Conservation (phyloP, 371 early-diverging fungal species). For the Apophysomyces trapeziformis region DNA sequence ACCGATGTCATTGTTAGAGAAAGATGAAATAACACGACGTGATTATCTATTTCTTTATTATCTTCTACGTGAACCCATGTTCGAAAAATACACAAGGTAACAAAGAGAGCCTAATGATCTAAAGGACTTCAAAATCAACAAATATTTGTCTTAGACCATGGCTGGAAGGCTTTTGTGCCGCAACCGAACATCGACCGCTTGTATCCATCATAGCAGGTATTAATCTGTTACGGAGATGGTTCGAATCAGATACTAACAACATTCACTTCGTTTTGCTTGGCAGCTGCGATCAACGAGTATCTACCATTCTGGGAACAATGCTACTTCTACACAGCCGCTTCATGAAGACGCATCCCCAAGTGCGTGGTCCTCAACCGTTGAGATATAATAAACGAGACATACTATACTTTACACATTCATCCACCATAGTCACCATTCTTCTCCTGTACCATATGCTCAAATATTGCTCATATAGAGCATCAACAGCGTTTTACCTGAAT, state of each 20-base stretch:
- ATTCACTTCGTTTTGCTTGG: neutral
- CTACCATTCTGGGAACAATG: constrained; percentile 49
- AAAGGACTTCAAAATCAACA: neutral
- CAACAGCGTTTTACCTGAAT: neutral
- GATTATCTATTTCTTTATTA: constrained; percentile 43
- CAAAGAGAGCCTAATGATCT: too few species aligned
- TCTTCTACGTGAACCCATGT: constrained; percentile 38
- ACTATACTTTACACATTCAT: neutral
- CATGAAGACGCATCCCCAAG: constrained; percentile 18
- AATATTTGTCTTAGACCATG: constrained; percentile 18
- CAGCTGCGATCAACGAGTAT: constrained; percentile 49
- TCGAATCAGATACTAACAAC: neutral
- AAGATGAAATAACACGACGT: constrained; percentile 38
- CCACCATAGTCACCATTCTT: neutral
- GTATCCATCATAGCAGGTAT: constrained; percentile 42
- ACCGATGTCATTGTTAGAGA: constrained; percentile 35
- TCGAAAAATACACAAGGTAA: constrained; percentile 39
- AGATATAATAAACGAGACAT: neutral
- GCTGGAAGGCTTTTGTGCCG: constrained; percentile 36
- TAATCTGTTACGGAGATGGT: too few species aligned
- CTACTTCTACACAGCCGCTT: constrained; percentile 49
- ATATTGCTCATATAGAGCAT: neutral
- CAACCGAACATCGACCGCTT: constrained; percentile 44
- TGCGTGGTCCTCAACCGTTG: neutral
- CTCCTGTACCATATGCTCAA: neutral